These are phyloP conservation scores for Citeromyces siamensis DNA, from an alignment of 1,139 yeast species.

Conservation along the genomic window DNA sequence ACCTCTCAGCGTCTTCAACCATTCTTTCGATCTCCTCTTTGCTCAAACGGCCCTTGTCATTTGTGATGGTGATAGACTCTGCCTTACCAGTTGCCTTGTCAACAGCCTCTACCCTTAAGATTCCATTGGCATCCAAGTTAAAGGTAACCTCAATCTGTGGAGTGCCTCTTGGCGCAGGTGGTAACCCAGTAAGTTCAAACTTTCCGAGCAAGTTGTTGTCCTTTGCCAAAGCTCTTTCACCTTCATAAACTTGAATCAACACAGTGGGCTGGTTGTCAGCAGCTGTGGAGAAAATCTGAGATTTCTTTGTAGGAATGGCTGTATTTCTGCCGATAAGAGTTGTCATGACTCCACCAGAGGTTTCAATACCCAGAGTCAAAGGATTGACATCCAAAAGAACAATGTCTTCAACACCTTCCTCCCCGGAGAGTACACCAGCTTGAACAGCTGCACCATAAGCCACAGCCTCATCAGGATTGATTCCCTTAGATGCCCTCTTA, in stretches of 20 bases:
- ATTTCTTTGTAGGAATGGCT: constrained; percentile 50
- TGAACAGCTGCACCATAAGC: constrained; percentile 73
- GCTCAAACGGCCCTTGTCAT: constrained; percentile 94
- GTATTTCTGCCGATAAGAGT: constrained; percentile 55
- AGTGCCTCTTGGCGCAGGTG: constrained; percentile 62
- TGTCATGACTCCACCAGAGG: constrained; percentile 58
- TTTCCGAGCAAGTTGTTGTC: constrained; percentile 94
- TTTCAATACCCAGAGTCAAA: constrained; percentile 50
- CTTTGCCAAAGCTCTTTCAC: constrained; percentile 94
- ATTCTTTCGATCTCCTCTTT: constrained; percentile 53
- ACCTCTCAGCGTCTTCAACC: constrained; percentile 56
- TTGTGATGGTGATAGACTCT: constrained; percentile 87
- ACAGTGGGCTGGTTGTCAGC: constrained; percentile 58
- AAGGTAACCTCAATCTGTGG: constrained; percentile 92
- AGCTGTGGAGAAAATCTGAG: constrained; percentile 50
- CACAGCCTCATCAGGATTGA: constrained; percentile 52
- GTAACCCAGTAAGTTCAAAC: constrained; percentile 90
- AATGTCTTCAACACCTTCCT: constrained; percentile 53
- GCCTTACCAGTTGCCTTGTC: constrained; percentile 98
- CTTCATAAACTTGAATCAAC: constrained; percentile 64
- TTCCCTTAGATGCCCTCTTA: constrained; percentile 48
- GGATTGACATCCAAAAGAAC: constrained; percentile 45
- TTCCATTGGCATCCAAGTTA: constrained; percentile 92
- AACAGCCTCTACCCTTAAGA: constrained; percentile 83
- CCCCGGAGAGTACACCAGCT: constrained; percentile 90